Conservation (phyloP, 768 basidiomycete genomes). For the Dictyophora rubrovolvata region DNA sequence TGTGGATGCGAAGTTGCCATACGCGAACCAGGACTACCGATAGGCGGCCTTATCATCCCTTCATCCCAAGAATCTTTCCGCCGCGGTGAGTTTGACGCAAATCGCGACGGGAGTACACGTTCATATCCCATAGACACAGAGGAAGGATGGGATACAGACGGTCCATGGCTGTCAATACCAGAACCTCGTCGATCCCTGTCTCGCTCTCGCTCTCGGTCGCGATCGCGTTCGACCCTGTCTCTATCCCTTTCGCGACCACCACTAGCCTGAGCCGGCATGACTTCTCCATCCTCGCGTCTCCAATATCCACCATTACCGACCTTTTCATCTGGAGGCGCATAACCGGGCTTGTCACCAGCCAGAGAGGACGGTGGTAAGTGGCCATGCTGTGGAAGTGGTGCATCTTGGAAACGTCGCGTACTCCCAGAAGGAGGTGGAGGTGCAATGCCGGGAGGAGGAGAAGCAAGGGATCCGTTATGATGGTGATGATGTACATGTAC, state of each 20-base stretch:
- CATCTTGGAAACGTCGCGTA: background rate
- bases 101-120: slow-evolving; percentile 2
- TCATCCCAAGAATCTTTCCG: slow-evolving; percentile 7
- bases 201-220: background rate
- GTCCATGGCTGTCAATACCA: background rate
- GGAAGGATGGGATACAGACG: background rate
- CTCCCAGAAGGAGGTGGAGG: background rate
- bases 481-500: slow-evolving; percentile 9
- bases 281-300: background rate
- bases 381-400: background rate
- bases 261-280: background rate
- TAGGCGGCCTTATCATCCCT: background rate
- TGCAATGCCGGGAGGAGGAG: background rate
- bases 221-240: background rate
- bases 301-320: background rate
- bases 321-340: background rate
- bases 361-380: background rate
- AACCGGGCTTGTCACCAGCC: background rate
- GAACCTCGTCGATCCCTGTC: background rate
- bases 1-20: background rate
- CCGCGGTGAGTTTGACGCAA: background rate
- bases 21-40: background rate
- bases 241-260: background rate
- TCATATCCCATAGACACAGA: slow-evolving; percentile 4
- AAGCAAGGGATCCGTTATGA: slow-evolving; percentile 5